phyloP scores from a whole-genome alignment of 176 grass and related monocot genomes.

The Rhynchospora pubera region DNA sequence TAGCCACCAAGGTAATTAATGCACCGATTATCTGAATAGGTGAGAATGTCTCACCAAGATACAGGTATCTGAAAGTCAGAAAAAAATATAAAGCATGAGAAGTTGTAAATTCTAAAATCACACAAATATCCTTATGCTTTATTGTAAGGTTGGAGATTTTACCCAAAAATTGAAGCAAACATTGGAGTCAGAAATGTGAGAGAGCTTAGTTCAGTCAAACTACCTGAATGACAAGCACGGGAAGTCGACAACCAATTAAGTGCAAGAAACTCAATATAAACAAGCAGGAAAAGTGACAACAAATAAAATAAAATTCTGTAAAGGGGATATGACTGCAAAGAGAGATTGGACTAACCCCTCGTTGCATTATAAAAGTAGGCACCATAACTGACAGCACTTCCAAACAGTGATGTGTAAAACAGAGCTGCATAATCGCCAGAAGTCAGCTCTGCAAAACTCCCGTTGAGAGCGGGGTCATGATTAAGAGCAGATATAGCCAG shows the following conservation, averaged over 20 bases:
- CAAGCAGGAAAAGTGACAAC: not conserved
- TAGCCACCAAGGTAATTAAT: constrained; percentile 73
- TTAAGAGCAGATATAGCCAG: constrained; percentile 69
- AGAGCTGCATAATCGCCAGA: constrained; percentile 55
- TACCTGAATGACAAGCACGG: constrained; percentile 45
- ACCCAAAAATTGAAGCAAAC: constrained; percentile 99
- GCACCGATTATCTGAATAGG: constrained; percentile 67
- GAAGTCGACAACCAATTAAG: not conserved
- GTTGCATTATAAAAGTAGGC: constrained; percentile 96
- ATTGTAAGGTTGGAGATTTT: not conserved
- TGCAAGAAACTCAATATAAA: not conserved
- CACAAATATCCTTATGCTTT: not conserved
- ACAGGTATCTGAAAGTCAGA: constrained; percentile 54
- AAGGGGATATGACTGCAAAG: constrained; percentile 6
- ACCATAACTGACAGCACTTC: constrained; percentile 89
- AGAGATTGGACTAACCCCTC: constrained; percentile 44
- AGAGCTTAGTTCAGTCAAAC: constrained; percentile 85
- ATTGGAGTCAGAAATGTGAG: constrained; percentile 98
- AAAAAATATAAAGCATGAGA: not conserved
- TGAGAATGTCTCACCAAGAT: constrained; percentile 81
- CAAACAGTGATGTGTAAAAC: constrained; percentile 84
- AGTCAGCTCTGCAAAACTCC: constrained; percentile 61
- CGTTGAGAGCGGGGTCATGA: constrained; percentile 79
- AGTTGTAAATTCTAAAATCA: not conserved
- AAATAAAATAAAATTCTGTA: constrained; percentile 13